Percentiles rank a stretch among this genome's conserved stretches.
phyloP scores from a whole-genome alignment of 257 asterid genomes.

The Eucommia ulmoides region DNA sequence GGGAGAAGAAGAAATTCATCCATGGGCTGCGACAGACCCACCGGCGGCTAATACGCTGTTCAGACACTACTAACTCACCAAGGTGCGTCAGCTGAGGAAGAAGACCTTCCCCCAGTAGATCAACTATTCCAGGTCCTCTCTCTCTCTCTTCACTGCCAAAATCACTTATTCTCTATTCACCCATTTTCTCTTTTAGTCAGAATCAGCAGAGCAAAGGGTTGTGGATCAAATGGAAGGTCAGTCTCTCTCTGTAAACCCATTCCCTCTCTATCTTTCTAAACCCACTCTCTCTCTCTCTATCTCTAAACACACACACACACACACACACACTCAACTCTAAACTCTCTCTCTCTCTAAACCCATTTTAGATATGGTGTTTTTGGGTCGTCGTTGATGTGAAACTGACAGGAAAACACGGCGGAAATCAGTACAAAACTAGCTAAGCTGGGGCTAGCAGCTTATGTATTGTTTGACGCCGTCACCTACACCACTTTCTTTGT shows the following conservation, averaged over 20 bases:
- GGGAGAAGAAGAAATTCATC: too few species aligned
- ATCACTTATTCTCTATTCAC: not conserved
- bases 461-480: conserved; percentile 36
- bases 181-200: conserved; percentile 4
- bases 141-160: not conserved
- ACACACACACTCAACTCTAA: not conserved
- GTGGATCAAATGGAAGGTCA: conserved; percentile 38
- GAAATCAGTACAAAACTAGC: conserved; percentile 39
- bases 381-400: too few species aligned
- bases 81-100: conserved; percentile 14
- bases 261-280: not conserved
- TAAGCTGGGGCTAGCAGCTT: conserved; percentile 33
- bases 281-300: not conserved
- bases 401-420: conserved; percentile 22
- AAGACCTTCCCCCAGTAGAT: conserved; percentile 10
- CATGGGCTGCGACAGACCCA: too few species aligned
- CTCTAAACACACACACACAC: not conserved
- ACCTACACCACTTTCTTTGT: conserved; percentile 38
- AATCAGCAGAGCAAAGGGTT: conserved; percentile 17
- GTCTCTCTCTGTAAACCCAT: not conserved
- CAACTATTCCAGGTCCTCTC: conserved; percentile 14
- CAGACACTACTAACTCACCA: not conserved
- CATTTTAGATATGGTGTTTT: not conserved
- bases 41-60: too few species aligned
- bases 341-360: not conserved